Evolutionary conservation across 805 yeast genomes (phyloP), one percentile per base, ranked within the genome.

Genomic region (Candida silvicultrix): DNA sequence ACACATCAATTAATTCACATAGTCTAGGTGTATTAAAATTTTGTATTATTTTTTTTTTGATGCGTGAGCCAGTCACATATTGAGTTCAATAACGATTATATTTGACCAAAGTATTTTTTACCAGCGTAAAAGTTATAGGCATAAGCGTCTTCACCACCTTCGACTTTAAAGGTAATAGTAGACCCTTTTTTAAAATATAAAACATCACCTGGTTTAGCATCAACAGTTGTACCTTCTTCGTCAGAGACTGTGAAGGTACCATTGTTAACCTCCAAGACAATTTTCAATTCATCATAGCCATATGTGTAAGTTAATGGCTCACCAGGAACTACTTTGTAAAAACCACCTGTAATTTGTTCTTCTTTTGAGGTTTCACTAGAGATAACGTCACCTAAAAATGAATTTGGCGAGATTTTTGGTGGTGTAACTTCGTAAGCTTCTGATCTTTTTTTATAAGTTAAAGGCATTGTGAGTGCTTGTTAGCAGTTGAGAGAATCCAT

Each of bases 311-410:
- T 83, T 59, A 83, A 71, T 41, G 83, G 77, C 64, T 80, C 82
- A 49, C 89, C 89, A 49, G 75, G 73, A 59, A 80, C 82, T 59
- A 83, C 88, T 58, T 71, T 77, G 73, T 77, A 83, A 70, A 83
- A 83, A 44, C 89, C 89, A 59, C 79, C 73, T 16, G 81, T 67
- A 49, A 83, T 75, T 59, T 79, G 80, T 58, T 77, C 66, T 41
- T 75, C 84, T 42, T 71, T 64, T 49, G 73, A 76, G 45, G 80
- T 80, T 32, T 75, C 81, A 19, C 84, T 77, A 34, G 79, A 68
- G 67, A 76, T 74, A 50, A 73, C 67, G 60, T 83, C 89, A 39
- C 85, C 83, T 53, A 83, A 71, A 70, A 73, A 83, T 10, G 89
- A 74, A 67, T 81, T 83, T 67, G 71, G 74, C 45, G 85, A 80